Percentiles rank a stretch among this genome's conserved stretches.
phyloP scores from a whole-genome alignment of 768 basidiomycete species.

The Lyophyllum decastes region DNA sequence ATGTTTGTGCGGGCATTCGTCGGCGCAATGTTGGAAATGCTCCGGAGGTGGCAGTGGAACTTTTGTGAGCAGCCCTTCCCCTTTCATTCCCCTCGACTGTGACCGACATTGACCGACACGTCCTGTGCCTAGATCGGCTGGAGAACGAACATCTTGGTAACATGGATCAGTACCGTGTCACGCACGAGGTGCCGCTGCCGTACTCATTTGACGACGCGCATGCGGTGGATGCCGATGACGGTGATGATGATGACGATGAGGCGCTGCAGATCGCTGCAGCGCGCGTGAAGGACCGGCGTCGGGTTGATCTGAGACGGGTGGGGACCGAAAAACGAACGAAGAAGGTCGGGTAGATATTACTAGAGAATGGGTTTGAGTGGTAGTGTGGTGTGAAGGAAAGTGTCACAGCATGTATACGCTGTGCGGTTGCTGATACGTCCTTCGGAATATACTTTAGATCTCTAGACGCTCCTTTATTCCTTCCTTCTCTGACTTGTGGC shows the following conservation, averaged over 20 bases:
- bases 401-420: background rate
- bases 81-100: background rate
- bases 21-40: constrained; percentile 69
- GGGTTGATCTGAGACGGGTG: background rate
- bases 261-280: constrained; percentile 4
- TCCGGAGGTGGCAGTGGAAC: constrained; percentile 90
- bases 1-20: constrained; percentile 65
- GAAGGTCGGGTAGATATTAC: background rate
- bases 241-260: constrained; percentile 31
- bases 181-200: constrained; percentile 82
- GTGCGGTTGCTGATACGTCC: background rate
- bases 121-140: constrained; percentile 56
- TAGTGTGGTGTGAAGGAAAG: background rate
- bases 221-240: constrained; percentile 46
- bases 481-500: background rate
- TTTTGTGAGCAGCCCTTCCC: constrained; percentile 65
- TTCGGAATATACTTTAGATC: background rate
- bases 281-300: background rate
- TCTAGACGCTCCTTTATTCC: background rate
- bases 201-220: constrained; percentile 62
- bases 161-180: constrained; percentile 89
- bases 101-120: no score
- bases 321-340: background rate
- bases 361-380: background rate
- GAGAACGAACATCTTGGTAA: constrained; percentile 95